A percentile compares a stretch with the other conserved stretches of the same genome.
These are phyloP conservation scores for Phytophthora pinifolia DNA, from an alignment of 352 stramenopile species.

Conservation along the genomic window DNA sequence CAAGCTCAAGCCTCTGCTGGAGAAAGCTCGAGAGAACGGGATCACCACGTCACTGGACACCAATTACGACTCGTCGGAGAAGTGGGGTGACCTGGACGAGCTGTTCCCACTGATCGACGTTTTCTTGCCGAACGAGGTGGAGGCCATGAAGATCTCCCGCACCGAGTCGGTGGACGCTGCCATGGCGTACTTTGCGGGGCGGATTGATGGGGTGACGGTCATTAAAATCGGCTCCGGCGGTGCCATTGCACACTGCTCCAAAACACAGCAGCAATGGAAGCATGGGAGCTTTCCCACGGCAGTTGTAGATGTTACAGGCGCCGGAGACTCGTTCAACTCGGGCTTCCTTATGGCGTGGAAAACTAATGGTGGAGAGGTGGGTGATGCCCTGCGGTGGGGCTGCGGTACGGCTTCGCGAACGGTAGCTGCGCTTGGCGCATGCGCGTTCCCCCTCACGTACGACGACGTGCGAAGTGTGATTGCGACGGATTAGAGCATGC, in stretches of 20 bases:
- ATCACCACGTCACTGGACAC: conserved; percentile 83
- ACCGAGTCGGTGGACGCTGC: conserved; percentile 51
- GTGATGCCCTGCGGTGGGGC: conserved; percentile 58
- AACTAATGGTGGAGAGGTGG: conserved; percentile 41
- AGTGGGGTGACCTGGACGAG: conserved; percentile 60
- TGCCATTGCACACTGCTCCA: conserved; percentile 48
- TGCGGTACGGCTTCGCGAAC: conserved; percentile 67
- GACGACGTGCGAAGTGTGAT: conserved; percentile 51
- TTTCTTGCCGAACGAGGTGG: conserved; percentile 84
- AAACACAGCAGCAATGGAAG: conserved; percentile 41
- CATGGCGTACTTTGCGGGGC: conserved; percentile 47
- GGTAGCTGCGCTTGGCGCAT: conserved; percentile 59
- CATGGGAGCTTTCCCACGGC: conserved; percentile 52
- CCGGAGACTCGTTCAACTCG: conserved; percentile 87
- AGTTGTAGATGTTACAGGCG: conserved; percentile 82
- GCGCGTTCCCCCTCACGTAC: conserved; percentile 40
- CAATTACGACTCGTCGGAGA: conserved; percentile 79
- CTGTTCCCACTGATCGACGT: conserved; percentile 74
- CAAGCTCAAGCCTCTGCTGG: conserved; percentile 58
- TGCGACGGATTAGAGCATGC: conserved; percentile 8
- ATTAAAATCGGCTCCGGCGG: conserved; percentile 73
- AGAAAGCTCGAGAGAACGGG: conserved; percentile 54
- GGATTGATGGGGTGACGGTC: conserved; percentile 52
- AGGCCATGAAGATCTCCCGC: conserved; percentile 68
- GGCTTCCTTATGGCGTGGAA: conserved; percentile 79